These are phyloP conservation scores for Helichrysum umbraculigerum DNA, from an alignment of 129 eudicot genomes.

Conservation along the genomic window DNA sequence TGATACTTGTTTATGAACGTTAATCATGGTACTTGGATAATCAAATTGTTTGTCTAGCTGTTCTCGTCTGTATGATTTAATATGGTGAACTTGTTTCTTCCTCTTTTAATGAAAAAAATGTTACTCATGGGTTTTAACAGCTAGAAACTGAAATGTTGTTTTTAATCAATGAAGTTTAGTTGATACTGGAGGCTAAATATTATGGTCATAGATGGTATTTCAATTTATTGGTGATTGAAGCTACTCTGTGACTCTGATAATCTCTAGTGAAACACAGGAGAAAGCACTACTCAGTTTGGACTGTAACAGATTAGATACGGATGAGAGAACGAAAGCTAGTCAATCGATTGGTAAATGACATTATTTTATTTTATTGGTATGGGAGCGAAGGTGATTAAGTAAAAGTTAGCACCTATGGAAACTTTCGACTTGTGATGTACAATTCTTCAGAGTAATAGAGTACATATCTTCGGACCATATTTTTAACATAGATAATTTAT, in stretches of 20 bases:
- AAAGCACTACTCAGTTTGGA: too few relatives aligned
- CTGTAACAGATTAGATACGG: too few relatives aligned
- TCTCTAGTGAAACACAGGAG: not conserved
- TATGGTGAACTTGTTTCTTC: not conserved
- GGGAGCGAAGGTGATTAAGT: too few relatives aligned
- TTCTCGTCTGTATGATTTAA: slow-evolving; percentile 5
- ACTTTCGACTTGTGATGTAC: too few relatives aligned
- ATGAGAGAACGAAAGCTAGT: too few relatives aligned
- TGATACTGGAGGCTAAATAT: not conserved
- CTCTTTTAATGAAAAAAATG: not conserved
- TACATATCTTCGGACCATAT: too few relatives aligned
- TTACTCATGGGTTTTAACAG: not conserved
- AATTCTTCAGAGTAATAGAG: too few relatives aligned
- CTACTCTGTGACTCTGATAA: not conserved
- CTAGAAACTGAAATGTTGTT: not conserved
- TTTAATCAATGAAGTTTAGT: not conserved
- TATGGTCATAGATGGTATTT: not conserved
- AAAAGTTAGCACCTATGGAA: too few relatives aligned
- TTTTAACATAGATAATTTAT: too few relatives aligned
- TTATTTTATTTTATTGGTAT: too few relatives aligned
- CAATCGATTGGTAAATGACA: too few relatives aligned
- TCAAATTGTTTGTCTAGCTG: not conserved
- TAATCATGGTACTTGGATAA: slow-evolving; percentile 24
- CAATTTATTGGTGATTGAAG: not conserved
- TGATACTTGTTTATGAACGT: slow-evolving; percentile 16